phyloP scores from a whole-genome alignment of 2,329 filamentous ascomycete genomes.

The Purpureocillium takamizusanense region DNA sequence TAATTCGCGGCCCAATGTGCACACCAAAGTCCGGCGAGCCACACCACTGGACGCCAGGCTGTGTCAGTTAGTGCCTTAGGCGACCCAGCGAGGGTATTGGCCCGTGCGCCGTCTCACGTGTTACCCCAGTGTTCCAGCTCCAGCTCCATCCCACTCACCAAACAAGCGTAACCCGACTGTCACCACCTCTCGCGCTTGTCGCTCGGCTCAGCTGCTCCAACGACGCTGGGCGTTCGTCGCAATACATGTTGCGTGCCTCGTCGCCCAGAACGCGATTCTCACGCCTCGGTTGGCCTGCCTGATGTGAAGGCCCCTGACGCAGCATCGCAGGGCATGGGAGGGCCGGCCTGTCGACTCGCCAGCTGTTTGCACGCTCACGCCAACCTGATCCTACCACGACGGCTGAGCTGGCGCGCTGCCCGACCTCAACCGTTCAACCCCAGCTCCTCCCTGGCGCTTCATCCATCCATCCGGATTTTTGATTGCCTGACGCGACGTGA shows the following conservation, averaged over 20 bases:
- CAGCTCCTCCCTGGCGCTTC: no score
- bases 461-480: no score
- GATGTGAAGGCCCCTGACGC: conserved; percentile 11
- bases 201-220: conserved; percentile 1
- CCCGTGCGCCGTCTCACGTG: conserved; percentile 16
- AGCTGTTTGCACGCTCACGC: neutral
- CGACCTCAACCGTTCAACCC: neutral
- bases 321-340: conserved; percentile 13
- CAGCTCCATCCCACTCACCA: conserved; percentile 1
- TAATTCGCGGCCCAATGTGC: neutral
- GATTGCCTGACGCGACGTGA: no score
- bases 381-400: no score
- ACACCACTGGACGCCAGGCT: no score
- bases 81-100: conserved; percentile 5
- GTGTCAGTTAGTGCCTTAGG: neutral
- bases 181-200: no score
- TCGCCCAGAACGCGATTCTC: neutral
- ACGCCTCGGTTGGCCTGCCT: conserved; percentile 3
- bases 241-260: neutral
- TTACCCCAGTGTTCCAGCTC: conserved; percentile 6
- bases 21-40: no score
- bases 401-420: neutral
- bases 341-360: conserved; percentile 9
- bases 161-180: no score
- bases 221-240: neutral